These are phyloP conservation scores for Monilinia laxa DNA, from an alignment of 2,329 filamentous ascomycete genomes.

Conservation along the genomic window DNA sequence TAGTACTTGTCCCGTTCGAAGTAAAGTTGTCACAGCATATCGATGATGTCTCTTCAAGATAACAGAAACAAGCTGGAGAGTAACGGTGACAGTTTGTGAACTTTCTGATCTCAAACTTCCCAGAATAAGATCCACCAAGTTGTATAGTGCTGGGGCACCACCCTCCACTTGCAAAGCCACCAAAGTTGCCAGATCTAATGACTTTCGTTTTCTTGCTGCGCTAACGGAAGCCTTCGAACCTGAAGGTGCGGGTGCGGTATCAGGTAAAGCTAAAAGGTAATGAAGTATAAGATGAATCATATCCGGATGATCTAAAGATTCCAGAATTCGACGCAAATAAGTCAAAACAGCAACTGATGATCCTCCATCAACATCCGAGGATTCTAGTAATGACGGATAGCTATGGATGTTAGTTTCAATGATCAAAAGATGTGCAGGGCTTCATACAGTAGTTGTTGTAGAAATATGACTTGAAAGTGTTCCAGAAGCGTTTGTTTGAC, in stretches of 20 bases:
- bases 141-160: conserved; percentile 83
- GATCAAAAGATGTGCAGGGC: not conserved
- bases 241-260: conserved; percentile 43
- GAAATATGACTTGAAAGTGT: conserved; percentile 94
- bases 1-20: conserved; percentile 63
- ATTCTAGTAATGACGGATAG: conserved; percentile 93
- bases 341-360: conserved; percentile 95
- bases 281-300: conserved; percentile 92
- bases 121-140: conserved; percentile 84
- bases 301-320: conserved; percentile 88
- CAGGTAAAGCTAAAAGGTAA: conserved; percentile 82
- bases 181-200: conserved; percentile 80
- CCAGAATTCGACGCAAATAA: conserved; percentile 86
- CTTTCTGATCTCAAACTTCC: conserved; percentile 83
- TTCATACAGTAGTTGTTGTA: conserved; percentile 85
- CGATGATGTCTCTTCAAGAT: conserved; percentile 85
- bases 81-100: conserved; percentile 85
- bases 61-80: conserved; percentile 80
- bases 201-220: conserved; percentile 78
- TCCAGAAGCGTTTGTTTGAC: conserved; percentile 91
- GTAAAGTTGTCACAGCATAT: conserved; percentile 75
- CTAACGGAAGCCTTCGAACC: conserved; percentile 55
- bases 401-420: conserved; percentile 47
- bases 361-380: conserved; percentile 93
- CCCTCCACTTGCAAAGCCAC: conserved; percentile 72